These are phyloP conservation scores for Suillus cothurnatus DNA, from an alignment of 768 basidiomycete species.

Conservation along the genomic window DNA sequence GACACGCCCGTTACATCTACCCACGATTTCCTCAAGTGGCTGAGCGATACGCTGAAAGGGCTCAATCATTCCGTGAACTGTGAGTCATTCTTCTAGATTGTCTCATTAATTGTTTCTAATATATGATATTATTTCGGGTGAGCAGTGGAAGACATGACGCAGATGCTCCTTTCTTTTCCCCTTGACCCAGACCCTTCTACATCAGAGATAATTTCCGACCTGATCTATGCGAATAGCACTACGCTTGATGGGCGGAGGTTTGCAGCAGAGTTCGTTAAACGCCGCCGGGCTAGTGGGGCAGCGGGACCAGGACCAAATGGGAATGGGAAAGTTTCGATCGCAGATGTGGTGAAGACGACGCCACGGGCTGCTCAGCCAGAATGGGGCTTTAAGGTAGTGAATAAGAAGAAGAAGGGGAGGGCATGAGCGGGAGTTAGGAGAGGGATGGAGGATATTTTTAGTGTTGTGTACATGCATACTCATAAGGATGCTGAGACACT, in stretches of 20 bases:
- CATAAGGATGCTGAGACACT: not conserved
- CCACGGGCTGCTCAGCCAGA: slow-evolving; percentile 76
- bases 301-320: slow-evolving; percentile 33
- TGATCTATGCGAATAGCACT: slow-evolving; percentile 92
- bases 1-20: slow-evolving; percentile 72
- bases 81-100: slow-evolving; percentile 32
- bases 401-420: slow-evolving; percentile 91
- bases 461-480: not conserved
- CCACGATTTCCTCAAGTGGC: slow-evolving; percentile 91
- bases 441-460: not conserved
- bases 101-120: not conserved
- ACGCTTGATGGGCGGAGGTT: slow-evolving; percentile 95
- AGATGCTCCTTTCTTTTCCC: slow-evolving; percentile 94
- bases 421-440: slow-evolving; percentile 36
- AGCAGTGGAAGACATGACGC: slow-evolving; percentile 92
- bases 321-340: slow-evolving; percentile 69
- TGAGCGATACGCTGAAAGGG: slow-evolving; percentile 81
- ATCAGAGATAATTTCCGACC: slow-evolving; percentile 90
- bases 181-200: slow-evolving; percentile 83
- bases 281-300: slow-evolving; percentile 79
- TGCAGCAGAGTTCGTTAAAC: slow-evolving; percentile 87
- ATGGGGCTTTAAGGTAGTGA: slow-evolving; percentile 93
- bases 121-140: not conserved
- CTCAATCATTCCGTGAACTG: slow-evolving; percentile 57
- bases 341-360: slow-evolving; percentile 88